These are phyloP conservation scores for Penicillium fuscoglaucum DNA, from an alignment of 2,329 filamentous ascomycete species.

Conservation along the genomic window DNA sequence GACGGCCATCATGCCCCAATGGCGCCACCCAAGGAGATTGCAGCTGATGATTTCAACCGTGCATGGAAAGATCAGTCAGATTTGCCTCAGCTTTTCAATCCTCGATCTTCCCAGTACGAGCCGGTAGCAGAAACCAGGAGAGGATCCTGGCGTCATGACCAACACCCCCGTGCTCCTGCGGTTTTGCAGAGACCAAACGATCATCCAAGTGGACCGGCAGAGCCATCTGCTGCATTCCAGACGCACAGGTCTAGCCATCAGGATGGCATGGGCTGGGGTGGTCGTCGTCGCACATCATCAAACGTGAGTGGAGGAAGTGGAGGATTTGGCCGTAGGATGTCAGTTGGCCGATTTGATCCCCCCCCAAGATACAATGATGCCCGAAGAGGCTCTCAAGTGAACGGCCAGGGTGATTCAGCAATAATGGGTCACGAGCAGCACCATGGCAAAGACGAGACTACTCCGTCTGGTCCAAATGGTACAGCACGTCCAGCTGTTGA, in stretches of 20 bases:
- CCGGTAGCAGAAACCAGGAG: constrained; percentile 76
- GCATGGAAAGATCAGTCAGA: constrained; percentile 71
- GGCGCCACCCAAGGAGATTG: constrained; percentile 75
- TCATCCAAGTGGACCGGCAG: constrained; percentile 66
- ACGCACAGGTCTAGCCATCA: constrained; percentile 70
- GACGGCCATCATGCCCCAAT: constrained; percentile 51
- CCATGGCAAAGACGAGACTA: constrained; percentile 24
- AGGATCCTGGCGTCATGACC: constrained; percentile 66
- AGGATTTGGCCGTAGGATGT: constrained; percentile 64
- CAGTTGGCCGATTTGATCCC: constrained; percentile 51
- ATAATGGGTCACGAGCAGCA: constrained; percentile 29
- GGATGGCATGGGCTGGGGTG: constrained; percentile 62
- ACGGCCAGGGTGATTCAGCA: constrained; percentile 37
- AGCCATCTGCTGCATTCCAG: constrained; percentile 85
- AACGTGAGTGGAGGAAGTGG: constrained; percentile 87
- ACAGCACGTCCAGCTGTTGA: constrained; percentile 31
- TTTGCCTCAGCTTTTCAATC: constrained; percentile 79
- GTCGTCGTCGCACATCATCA: constrained; percentile 79
- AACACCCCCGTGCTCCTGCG: constrained; percentile 68
- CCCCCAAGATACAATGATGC: constrained; percentile 41
- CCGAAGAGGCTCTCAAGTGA: constrained; percentile 42
- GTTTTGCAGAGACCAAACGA: constrained; percentile 72
- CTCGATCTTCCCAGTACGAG: constrained; percentile 91
- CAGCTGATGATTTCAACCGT: constrained; percentile 89
- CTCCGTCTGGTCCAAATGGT: constrained; percentile 29